A percentile compares a stretch with the other conserved stretches of the same genome.
These are phyloP conservation scores for Colletotrichum caudatum DNA, from an alignment of 2,329 filamentous ascomycete species.

Conservation along the genomic window DNA sequence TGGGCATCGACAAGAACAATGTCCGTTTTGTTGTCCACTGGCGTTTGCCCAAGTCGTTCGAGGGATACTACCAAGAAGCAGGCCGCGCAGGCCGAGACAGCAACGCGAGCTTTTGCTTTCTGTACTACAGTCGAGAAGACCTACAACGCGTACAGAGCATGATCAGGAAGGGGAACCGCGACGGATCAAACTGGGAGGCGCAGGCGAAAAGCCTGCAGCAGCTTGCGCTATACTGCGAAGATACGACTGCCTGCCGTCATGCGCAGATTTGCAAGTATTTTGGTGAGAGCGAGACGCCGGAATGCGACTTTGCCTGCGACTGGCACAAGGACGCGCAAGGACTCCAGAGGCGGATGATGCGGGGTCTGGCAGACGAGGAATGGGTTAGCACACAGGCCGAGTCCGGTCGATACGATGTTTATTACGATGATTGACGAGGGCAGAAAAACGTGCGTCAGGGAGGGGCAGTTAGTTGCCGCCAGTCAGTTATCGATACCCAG, in stretches of 20 bases:
- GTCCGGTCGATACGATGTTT: conserved; percentile 67
- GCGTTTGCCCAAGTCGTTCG: conserved; percentile 93
- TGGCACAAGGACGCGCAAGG: conserved; percentile 77
- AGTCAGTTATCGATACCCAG: conserved; percentile 2
- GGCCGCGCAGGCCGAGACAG: conserved; percentile 91
- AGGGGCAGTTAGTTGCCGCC: not conserved
- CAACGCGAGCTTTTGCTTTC: conserved; percentile 85
- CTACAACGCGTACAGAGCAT: conserved; percentile 77
- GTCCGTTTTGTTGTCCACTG: conserved; percentile 96
- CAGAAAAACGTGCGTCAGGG: not conserved
- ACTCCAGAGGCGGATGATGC: conserved; percentile 68
- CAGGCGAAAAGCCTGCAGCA: conserved; percentile 73
- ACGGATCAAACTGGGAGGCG: conserved; percentile 58
- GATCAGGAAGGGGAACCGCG: conserved; percentile 61
- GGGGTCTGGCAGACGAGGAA: conserved; percentile 69
- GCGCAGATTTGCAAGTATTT: conserved; percentile 81
- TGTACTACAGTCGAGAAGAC: conserved; percentile 93
- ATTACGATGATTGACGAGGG: conserved; percentile 59
- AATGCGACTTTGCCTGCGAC: conserved; percentile 82
- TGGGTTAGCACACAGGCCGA: conserved; percentile 73
- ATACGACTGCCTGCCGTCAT: conserved; percentile 79
- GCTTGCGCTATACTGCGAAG: conserved; percentile 86
- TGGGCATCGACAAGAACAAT: conserved; percentile 97
- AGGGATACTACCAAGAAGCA: conserved; percentile 96
- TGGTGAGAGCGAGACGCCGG: conserved; percentile 70